Conservation (phyloP, 202 grass and related monocot genomes). For the Schoenoplectus triqueter region DNA sequence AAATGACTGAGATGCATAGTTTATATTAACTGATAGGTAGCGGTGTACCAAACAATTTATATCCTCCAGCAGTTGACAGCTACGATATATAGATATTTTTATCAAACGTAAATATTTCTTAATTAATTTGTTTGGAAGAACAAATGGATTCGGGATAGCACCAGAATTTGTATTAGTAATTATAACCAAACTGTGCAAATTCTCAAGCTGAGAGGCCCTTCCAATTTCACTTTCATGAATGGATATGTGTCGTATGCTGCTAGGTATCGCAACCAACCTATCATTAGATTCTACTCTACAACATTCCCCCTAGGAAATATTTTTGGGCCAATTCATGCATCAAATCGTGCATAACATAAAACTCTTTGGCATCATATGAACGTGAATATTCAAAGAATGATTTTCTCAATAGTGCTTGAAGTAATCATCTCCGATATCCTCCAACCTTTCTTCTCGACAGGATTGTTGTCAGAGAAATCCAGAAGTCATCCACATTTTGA, state of each 20-base stretch:
- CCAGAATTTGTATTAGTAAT: constrained; percentile 2
- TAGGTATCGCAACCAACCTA: constrained; percentile 1
- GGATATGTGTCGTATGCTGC: constrained; percentile 46
- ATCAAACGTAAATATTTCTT: constrained; percentile 45
- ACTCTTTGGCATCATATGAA: background rate
- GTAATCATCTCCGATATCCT: constrained; percentile 42
- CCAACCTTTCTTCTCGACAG: background rate
- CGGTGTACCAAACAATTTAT: constrained; percentile 49
- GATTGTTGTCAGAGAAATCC: constrained; percentile 41
- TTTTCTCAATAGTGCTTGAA: constrained; percentile 42
- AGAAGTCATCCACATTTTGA: constrained; percentile 50
- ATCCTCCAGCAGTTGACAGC: constrained; percentile 13
- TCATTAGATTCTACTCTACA: background rate
- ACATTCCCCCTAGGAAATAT: constrained; percentile 45
- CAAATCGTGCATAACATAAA: constrained; percentile 50
- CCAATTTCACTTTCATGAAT: constrained; percentile 36
- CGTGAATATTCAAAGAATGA: constrained; percentile 50
- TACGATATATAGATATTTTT: constrained; percentile 35
- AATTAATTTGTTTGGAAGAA: constrained; percentile 28
- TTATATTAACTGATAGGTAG: constrained; percentile 31
- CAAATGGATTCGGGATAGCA: background rate
- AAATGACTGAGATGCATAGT: background rate
- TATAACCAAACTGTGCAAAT: constrained; percentile 48
- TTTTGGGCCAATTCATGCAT: constrained; percentile 43
- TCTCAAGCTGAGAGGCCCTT: constrained; percentile 39